Evolutionary conservation across 768 basidiomycete genomes (phyloP).

Genomic region (Suillus weaverae): DNA sequence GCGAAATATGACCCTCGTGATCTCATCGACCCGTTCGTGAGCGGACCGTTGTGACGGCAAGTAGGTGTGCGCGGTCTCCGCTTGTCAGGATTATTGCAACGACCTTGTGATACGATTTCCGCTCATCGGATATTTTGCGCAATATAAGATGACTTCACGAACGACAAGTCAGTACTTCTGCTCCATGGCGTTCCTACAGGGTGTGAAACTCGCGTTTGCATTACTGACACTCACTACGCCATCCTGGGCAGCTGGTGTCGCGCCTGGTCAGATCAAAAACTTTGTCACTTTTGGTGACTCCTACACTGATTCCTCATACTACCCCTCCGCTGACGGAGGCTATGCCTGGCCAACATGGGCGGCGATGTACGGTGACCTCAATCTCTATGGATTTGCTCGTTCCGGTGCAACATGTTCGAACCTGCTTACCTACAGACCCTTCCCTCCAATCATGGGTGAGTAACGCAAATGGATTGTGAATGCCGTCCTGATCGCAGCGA

Average conservation of each 20-base stretch:
- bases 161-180: background rate
- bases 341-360: constrained; percentile 63
- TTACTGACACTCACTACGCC: constrained; percentile 15
- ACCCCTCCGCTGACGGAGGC: constrained; percentile 37
- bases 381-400: constrained; percentile 57
- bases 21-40: background rate
- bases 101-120: constrained; percentile 7
- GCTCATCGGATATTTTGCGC: background rate
- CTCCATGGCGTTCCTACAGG: constrained; percentile 8
- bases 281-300: constrained; percentile 71
- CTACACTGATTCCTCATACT: constrained; percentile 54
- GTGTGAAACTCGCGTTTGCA: constrained; percentile 9
- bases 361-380: constrained; percentile 51
- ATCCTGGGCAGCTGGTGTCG: constrained; percentile 23
- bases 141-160: constrained; percentile 9
- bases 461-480: constrained; percentile 24
- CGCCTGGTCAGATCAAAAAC: constrained; percentile 53
- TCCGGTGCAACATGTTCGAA: constrained; percentile 70
- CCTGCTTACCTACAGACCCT: constrained; percentile 55
- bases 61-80: background rate
- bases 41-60: constrained; percentile 3
- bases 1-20: constrained; percentile 1
- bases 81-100: too few relatives aligned
- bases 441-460: constrained; percentile 57
- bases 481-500: background rate